Conservation (phyloP, 495 filamentous ascomycete genomes). For the Penicillium dipodomyicola region DNA sequence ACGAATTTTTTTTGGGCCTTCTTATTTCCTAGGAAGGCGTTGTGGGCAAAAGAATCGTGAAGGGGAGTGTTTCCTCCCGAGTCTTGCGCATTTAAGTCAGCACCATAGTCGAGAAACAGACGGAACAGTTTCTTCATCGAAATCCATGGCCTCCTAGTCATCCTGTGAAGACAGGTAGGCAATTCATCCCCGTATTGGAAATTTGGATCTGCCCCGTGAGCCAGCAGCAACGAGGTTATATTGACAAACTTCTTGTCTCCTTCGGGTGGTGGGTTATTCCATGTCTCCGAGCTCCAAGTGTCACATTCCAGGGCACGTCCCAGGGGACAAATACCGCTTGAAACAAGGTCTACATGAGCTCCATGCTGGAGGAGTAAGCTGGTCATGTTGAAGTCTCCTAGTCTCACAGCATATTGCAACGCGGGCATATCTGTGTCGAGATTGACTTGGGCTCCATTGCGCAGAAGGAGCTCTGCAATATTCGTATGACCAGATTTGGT, state of each 20-base stretch:
- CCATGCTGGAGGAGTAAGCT: not conserved
- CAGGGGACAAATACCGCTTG: not conserved
- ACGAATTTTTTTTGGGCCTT: not conserved
- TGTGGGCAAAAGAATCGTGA: not conserved
- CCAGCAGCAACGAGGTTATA: not conserved
- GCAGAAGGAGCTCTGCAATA: not conserved
- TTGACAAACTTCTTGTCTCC: too few species aligned
- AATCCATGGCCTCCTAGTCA: not conserved
- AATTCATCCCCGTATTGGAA: not conserved
- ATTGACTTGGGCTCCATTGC: not conserved
- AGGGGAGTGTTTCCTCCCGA: not conserved
- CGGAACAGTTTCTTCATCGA: not conserved
- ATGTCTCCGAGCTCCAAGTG: not conserved
- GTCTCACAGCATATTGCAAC: not conserved
- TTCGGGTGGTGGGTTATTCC: accelerated
- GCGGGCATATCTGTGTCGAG: not conserved
- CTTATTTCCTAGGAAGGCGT: too few species aligned
- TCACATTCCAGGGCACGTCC: not conserved
- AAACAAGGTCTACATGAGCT: not conserved
- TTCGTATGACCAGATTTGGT: not conserved
- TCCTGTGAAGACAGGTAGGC: not conserved
- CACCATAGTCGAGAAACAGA: not conserved
- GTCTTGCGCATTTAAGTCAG: not conserved
- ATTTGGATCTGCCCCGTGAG: not conserved
- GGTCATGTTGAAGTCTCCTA: not conserved